phyloP scores from a whole-genome alignment of 768 basidiomycete genomes.

The Infundibulicybe gibba region DNA sequence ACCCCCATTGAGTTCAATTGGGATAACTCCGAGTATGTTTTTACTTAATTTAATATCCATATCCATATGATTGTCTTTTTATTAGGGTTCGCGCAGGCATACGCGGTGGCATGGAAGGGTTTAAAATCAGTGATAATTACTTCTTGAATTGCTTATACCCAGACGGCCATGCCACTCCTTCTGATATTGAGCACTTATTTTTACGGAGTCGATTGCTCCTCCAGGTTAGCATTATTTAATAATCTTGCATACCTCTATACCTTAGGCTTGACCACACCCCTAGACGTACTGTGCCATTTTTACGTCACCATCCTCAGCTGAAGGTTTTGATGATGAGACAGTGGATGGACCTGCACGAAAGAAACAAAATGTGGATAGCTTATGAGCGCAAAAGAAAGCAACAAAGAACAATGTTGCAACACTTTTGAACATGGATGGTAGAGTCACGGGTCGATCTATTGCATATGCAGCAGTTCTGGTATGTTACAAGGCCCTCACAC shows the following conservation, averaged over 20 bases:
- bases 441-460: conserved; percentile 20
- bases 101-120: conserved; percentile 5
- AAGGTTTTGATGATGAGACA: conserved; percentile 5
- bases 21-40: conserved; percentile 13
- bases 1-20: conserved; percentile 22
- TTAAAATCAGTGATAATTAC: conserved; percentile 4
- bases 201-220: conserved; percentile 15
- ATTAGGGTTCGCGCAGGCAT: conserved; percentile 14
- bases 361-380: neutral
- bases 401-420: conserved; percentile 6
- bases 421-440: conserved; percentile 9
- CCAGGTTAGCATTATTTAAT: conserved; percentile 14
- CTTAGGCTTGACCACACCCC: neutral
- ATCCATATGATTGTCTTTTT: neutral
- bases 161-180: conserved; percentile 3
- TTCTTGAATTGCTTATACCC: conserved; percentile 14
- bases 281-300: conserved; percentile 14
- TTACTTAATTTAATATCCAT: neutral
- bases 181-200: conserved; percentile 12
- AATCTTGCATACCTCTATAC: no score
- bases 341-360: neutral
- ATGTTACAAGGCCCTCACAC: neutral
- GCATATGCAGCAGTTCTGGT: conserved; percentile 26
- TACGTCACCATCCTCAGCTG: conserved; percentile 11
- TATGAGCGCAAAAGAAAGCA: conserved; percentile 4